phyloP scores from a whole-genome alignment of 1,284 basidiomycete genomes.

The Hemileia vastatrix region DNA sequence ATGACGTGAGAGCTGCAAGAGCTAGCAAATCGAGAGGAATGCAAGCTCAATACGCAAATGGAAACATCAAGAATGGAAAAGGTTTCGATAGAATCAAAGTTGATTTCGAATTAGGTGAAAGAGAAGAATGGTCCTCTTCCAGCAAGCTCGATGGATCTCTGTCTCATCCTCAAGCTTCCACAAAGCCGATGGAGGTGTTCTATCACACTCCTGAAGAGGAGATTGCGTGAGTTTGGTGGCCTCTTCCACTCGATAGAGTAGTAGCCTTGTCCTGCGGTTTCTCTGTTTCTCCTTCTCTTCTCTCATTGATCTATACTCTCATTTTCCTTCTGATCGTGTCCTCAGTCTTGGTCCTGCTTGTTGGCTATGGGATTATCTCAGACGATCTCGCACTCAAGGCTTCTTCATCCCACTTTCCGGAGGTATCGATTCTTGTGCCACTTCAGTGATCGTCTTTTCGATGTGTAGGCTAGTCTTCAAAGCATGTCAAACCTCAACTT shows the following conservation, averaged over 20 bases:
- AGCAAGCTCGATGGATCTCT: neutral
- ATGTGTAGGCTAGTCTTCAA: slow-evolving; percentile 86
- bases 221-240: slow-evolving; percentile 64
- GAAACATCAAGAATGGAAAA: slow-evolving; percentile 64
- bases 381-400: slow-evolving; percentile 83
- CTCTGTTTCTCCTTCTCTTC: neutral
- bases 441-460: slow-evolving; percentile 85
- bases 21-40: slow-evolving; percentile 65
- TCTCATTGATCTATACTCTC: neutral
- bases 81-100: slow-evolving; percentile 56
- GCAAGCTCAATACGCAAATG: slow-evolving; percentile 68
- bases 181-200: slow-evolving; percentile 50
- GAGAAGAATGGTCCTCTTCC: slow-evolving; percentile 37
- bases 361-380: slow-evolving; percentile 98
- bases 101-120: slow-evolving; percentile 49
- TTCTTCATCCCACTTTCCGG: slow-evolving; percentile 95
- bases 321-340: too few relatives aligned
- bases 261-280: neutral
- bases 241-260: neutral
- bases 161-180: slow-evolving; percentile 25
- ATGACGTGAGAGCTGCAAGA: slow-evolving; percentile 82
- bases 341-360: slow-evolving; percentile 84
- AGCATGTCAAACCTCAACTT: slow-evolving; percentile 51
- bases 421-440: slow-evolving; percentile 96
- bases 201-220: slow-evolving; percentile 92